Evolutionary conservation across 768 basidiomycete species (phyloP), one percentile per base, ranked within the genome.

Genomic region (Sarcodon aspratus): DNA sequence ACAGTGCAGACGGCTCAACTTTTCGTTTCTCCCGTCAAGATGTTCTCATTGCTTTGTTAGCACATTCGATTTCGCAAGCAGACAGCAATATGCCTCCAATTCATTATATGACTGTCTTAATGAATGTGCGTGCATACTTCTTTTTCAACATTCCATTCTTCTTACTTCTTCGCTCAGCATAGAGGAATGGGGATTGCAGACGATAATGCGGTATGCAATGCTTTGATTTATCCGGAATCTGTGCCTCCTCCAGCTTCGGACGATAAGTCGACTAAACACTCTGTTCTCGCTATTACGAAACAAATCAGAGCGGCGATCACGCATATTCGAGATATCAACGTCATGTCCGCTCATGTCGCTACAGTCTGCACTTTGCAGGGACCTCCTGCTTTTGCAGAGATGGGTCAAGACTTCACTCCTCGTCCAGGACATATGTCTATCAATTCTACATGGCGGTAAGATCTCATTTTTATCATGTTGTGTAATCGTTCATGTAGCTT

Each of bases 361-460:
- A 27, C 34, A 17, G 37, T 43, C 15, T 18, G 12, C 7, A 31
- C 21, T 12, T 2, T 37, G 15, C 13, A 31, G 17, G 17, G 40
- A 9, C 46, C 44, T 12, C 45, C 36, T 15, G 44, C 48, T 31
- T 47, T 48, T 33, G 13, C 4, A 10, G 36, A 46, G n/a, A 13
- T 11, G 11, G 49, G 33, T n/a, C 46, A 47, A 36, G 42, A 44
- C 18, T 47, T 50, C 38, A 45, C 33, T 33, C 15, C 33, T 45
- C 15, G 45, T 33, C 13, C 45, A 47, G 35, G 31, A 43, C 2
- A 33, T 18, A 48, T 52, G 48, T 21, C 42, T 15, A 7, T 52
- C 5, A 50, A 52, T 33, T 52, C 48, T 6, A 55, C 51, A 2
- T 54, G 45, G 50, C 51, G 13, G 40, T n/a, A 48, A 6, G 7